These are phyloP conservation scores for Fonsecaea monophora DNA, from an alignment of 2,329 filamentous ascomycete species.

Conservation along the genomic window DNA sequence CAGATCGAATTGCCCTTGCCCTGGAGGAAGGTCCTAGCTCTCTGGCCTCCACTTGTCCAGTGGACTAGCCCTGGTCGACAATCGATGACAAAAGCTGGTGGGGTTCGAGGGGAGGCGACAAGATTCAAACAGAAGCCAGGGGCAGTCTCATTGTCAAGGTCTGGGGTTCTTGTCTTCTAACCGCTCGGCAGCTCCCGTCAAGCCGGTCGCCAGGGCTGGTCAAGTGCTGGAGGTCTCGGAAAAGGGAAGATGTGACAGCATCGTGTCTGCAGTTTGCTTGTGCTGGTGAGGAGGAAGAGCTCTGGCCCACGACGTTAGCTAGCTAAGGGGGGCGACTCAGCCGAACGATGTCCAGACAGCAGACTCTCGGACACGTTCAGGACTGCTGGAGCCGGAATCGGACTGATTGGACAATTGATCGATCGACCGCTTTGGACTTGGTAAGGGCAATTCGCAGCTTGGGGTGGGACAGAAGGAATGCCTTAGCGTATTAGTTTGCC, in stretches of 20 bases:
- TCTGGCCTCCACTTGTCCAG: background rate
- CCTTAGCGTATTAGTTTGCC: background rate
- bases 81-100: background rate
- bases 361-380: background rate
- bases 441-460: background rate
- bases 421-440: background rate
- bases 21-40: background rate
- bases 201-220: background rate
- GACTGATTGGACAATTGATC: background rate
- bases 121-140: constrained; percentile 4
- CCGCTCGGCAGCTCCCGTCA: constrained; percentile 1
- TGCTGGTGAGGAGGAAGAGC: background rate
- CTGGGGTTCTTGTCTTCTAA: background rate
- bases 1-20: background rate
- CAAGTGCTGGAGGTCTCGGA: background rate
- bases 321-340: background rate
- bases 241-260: background rate
- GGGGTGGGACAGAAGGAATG: background rate
- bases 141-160: background rate
- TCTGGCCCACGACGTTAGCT: background rate
- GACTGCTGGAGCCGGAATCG: background rate
- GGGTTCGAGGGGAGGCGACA: background rate
- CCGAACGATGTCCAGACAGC: background rate
- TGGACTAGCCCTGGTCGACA: background rate
- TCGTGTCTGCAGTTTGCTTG: constrained; percentile 5